Evolutionary conservation across 257 asterid species (phyloP).

Genomic region (Gentiana macrophylla): DNA sequence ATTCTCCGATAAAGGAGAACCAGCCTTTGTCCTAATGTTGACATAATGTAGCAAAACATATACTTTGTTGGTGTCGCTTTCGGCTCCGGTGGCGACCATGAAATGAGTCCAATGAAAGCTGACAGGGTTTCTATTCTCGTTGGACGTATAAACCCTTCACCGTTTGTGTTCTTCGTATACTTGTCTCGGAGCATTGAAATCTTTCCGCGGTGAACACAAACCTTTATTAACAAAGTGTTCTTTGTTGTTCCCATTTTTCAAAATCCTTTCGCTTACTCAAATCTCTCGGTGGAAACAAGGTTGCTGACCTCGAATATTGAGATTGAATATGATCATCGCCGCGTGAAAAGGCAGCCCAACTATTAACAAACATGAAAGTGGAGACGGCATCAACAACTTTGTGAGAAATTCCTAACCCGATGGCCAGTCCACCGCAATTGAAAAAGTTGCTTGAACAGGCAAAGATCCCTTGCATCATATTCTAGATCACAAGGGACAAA

Average conservation of each 20-base stretch:
- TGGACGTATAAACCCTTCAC: conserved; percentile 16
- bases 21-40: conserved; percentile 22
- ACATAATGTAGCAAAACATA: conserved; percentile 20
- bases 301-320: conserved; percentile 11
- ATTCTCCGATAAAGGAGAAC: conserved; percentile 13
- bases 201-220: conserved; percentile 26
- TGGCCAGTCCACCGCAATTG: conserved; percentile 27
- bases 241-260: conserved; percentile 11
- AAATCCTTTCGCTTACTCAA: conserved; percentile 11
- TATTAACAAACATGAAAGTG: no score
- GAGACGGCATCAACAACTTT: conserved; percentile 24
- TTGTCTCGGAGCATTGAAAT: conserved; percentile 16
- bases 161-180: conserved; percentile 6
- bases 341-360: no score
- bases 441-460: conserved; percentile 26
- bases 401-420: conserved; percentile 26
- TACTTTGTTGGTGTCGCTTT: background rate
- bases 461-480: conserved; percentile 8
- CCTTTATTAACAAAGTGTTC: conserved; percentile 17
- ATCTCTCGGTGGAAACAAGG: conserved; percentile 25
- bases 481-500: conserved; percentile 11
- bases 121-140: conserved; percentile 43
- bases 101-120: conserved; percentile 30
- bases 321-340: no score
- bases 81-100: conserved; percentile 7